A percentile compares a stretch with the other conserved stretches of the same genome.
Evolutionary conservation across 1,139 yeast genomes (phyloP).

Genomic region (Candida smagusa): DNA sequence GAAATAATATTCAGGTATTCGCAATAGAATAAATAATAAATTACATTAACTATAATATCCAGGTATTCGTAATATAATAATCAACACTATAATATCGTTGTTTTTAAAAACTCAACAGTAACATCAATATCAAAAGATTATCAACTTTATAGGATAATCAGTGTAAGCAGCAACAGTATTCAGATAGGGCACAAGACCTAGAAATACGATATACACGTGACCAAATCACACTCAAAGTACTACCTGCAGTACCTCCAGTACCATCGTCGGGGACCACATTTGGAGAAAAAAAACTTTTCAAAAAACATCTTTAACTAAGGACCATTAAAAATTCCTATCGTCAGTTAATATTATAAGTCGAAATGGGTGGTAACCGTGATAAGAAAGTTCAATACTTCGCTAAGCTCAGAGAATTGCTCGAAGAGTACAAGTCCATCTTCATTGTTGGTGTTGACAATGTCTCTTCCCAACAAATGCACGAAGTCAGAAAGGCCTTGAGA

Average conservation of each 20-base stretch:
- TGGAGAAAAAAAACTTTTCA: slow-evolving; percentile 4
- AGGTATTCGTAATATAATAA: too few species aligned
- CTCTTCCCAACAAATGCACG: slow-evolving; percentile 99
- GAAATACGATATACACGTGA: slow-evolving; percentile 2
- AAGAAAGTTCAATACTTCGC: slow-evolving; percentile 93
- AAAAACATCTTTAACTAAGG: slow-evolving; percentile 15
- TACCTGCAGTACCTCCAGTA: not conserved
- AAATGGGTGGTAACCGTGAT: slow-evolving; percentile 99
- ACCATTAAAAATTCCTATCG: slow-evolving; percentile 97
- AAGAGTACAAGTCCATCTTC: slow-evolving; percentile 97
- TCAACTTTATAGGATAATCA: too few species aligned
- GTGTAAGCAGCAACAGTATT: too few species aligned
- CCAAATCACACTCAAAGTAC: not conserved
- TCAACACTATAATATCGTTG: too few species aligned
- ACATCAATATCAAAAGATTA: too few species aligned
- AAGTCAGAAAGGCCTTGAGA: slow-evolving; percentile 96
- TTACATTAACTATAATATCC: too few species aligned
- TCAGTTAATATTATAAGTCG: slow-evolving; percentile 62
- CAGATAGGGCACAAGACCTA: slow-evolving; percentile 2
- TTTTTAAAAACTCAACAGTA: too few species aligned
- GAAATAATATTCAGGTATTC: too few species aligned
- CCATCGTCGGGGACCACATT: not conserved
- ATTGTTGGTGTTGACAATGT: slow-evolving; percentile 99
- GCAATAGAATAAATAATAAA: too few species aligned
- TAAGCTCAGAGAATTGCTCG: slow-evolving; percentile 92